A percentile compares a stretch with the other conserved stretches of the same genome.
Evolutionary conservation across 441 rosid genomes (phyloP).

Genomic region (Arabidopsis lyrata): DNA sequence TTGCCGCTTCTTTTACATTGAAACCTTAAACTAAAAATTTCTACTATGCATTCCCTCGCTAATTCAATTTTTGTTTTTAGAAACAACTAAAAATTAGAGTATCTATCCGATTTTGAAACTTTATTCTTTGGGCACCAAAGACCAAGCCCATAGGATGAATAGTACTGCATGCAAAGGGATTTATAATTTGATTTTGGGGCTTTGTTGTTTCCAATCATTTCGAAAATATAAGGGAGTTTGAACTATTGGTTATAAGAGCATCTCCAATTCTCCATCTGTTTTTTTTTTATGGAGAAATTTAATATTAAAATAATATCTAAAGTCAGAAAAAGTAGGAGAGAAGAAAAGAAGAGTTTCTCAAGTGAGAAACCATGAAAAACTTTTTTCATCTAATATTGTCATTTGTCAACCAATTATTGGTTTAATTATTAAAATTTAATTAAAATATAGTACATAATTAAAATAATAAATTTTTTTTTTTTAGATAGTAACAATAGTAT

Average conservation of each 20-base stretch:
- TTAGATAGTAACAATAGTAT: too few relatives aligned
- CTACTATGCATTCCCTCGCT: slow-evolving; percentile 16
- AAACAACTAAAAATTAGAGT: not conserved
- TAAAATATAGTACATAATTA: too few relatives aligned
- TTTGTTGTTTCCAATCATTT: slow-evolving; percentile 11
- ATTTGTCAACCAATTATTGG: too few relatives aligned
- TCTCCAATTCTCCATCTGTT: too few relatives aligned
- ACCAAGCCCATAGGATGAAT: not conserved
- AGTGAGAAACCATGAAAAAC: too few relatives aligned
- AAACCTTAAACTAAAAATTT: not conserved
- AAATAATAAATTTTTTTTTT: too few relatives aligned
- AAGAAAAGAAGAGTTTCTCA: too few relatives aligned
- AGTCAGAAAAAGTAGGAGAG: too few relatives aligned
- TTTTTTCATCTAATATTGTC: too few relatives aligned
- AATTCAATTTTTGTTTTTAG: not conserved
- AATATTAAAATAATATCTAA: too few relatives aligned
- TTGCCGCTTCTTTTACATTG: slow-evolving; percentile 36
- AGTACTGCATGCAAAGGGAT: not conserved
- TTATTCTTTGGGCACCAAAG: not conserved
- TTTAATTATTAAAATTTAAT: too few relatives aligned
- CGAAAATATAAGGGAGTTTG: not conserved
- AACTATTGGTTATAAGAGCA: not conserved
- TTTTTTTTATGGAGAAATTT: too few relatives aligned
- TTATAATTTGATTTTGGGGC: not conserved
- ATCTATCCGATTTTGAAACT: not conserved